These are phyloP conservation scores for Allium fistulosum DNA, from an alignment of 106 monocot genomes.

Conservation along the genomic window DNA sequence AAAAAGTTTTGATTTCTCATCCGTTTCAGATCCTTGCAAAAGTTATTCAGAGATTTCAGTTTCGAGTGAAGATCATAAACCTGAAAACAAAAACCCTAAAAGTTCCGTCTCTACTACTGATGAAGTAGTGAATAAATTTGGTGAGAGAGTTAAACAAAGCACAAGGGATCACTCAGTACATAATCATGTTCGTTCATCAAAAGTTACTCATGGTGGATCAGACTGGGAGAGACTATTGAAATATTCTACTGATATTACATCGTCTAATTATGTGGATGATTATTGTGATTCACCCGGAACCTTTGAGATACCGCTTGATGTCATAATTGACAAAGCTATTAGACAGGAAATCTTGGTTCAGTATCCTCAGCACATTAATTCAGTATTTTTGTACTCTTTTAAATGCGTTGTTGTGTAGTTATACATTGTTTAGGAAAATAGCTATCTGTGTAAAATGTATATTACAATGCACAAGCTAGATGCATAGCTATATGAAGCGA, in stretches of 20 bases:
- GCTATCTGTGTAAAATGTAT: no score
- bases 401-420: no score
- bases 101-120: background rate
- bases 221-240: constrained; percentile 41
- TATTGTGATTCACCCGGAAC: constrained; percentile 12
- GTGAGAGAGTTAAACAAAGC: background rate
- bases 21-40: constrained; percentile 46
- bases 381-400: no score
- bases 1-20: constrained; percentile 59
- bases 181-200: constrained; percentile 17
- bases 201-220: constrained; percentile 50
- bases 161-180: constrained; percentile 3
- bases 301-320: constrained; percentile 72
- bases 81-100: constrained; percentile 13
- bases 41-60: constrained; percentile 18
- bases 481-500: background rate
- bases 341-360: constrained; percentile 77
- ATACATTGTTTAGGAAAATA: no score
- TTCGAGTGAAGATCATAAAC: constrained; percentile 9
- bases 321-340: constrained; percentile 77
- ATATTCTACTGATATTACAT: constrained; percentile 22
- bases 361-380: constrained; percentile 53
- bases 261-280: constrained; percentile 5
- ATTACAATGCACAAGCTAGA: background rate
- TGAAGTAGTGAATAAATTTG: constrained; percentile 5